These are phyloP conservation scores for Capronia coronata DNA, from an alignment of 2,329 filamentous ascomycete species.

Conservation along the genomic window DNA sequence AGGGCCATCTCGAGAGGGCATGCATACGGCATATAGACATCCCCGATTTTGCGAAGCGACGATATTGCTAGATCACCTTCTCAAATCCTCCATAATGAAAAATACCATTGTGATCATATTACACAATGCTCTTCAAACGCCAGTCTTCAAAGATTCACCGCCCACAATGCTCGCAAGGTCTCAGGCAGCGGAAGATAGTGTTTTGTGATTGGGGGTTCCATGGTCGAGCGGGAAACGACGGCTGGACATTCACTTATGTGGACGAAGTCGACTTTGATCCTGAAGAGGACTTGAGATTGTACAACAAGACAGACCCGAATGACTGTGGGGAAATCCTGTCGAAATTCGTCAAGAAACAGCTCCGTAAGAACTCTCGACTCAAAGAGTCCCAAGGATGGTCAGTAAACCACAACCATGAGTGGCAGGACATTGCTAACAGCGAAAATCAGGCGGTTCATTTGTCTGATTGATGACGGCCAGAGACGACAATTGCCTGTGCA, in stretches of 20 bases:
- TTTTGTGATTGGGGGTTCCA: conserved; percentile 16
- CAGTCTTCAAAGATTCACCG: neutral
- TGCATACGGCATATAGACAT: too few species aligned
- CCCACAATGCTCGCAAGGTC: conserved; percentile 3
- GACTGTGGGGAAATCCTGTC: conserved; percentile 5
- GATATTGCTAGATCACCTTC: too few species aligned
- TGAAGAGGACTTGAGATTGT: conserved; percentile 8
- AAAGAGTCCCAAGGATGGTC: conserved; percentile 14
- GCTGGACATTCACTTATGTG: conserved; percentile 13
- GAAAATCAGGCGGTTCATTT: conserved; percentile 8
- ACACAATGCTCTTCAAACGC: neutral
- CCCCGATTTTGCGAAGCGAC: too few species aligned
- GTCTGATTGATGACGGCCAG: conserved; percentile 12
- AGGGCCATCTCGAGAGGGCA: too few species aligned
- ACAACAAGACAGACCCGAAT: neutral
- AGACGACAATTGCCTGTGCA: conserved; percentile 4
- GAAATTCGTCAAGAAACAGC: conserved; percentile 10
- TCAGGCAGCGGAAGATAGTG: conserved; percentile 11
- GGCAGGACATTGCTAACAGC: neutral
- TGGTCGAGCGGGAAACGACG: conserved; percentile 8
- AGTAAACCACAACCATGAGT: neutral
- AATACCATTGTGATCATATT: too few species aligned
- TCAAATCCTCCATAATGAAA: too few species aligned
- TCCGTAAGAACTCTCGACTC: conserved; percentile 9
- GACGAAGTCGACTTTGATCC: conserved; percentile 13